These are phyloP conservation scores for Epithele typhae DNA, from an alignment of 768 basidiomycete species.

Conservation along the genomic window DNA sequence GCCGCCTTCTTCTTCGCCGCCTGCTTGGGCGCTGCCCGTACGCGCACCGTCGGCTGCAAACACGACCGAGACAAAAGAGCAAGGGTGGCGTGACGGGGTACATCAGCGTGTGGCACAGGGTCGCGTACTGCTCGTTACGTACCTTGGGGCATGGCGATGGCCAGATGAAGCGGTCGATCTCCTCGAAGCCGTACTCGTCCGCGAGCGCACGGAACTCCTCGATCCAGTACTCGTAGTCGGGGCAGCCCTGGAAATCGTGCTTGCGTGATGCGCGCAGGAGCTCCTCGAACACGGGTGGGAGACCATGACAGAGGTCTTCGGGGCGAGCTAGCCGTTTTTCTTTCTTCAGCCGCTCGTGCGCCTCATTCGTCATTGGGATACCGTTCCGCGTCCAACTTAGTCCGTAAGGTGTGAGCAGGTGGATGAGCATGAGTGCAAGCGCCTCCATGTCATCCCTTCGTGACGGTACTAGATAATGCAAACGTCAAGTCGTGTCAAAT, in stretches of 20 bases:
- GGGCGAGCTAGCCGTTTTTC: conserved; percentile 58
- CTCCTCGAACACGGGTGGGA: conserved; percentile 72
- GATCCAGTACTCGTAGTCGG: conserved; percentile 65
- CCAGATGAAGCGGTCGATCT: conserved; percentile 66
- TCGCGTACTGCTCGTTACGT: background rate
- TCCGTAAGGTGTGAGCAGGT: conserved; percentile 71
- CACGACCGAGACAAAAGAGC: background rate
- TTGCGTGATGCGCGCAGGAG: conserved; percentile 69
- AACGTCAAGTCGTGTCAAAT: no score
- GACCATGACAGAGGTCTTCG: conserved; percentile 62
- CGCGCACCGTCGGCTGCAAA: conserved; percentile 18
- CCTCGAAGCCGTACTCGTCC: conserved; percentile 51
- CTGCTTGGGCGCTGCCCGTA: conserved; percentile 5
- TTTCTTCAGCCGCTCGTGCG: conserved; percentile 59
- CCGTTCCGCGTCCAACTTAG: conserved; percentile 78
- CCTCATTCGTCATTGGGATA: conserved; percentile 65
- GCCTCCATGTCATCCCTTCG: conserved; percentile 80
- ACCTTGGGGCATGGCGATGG: conserved; percentile 44
- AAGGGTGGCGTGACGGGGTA: background rate
- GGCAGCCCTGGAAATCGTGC: conserved; percentile 62
- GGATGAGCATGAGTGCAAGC: conserved; percentile 73
- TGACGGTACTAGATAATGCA: conserved; percentile 55
- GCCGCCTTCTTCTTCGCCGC: conserved; percentile 10
- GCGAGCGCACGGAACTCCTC: conserved; percentile 64
- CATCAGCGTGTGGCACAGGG: background rate